Base-by-base conservation (phyloP, 495 filamentous ascomycete genomes). In the Bathelium albidoporum region DNA sequence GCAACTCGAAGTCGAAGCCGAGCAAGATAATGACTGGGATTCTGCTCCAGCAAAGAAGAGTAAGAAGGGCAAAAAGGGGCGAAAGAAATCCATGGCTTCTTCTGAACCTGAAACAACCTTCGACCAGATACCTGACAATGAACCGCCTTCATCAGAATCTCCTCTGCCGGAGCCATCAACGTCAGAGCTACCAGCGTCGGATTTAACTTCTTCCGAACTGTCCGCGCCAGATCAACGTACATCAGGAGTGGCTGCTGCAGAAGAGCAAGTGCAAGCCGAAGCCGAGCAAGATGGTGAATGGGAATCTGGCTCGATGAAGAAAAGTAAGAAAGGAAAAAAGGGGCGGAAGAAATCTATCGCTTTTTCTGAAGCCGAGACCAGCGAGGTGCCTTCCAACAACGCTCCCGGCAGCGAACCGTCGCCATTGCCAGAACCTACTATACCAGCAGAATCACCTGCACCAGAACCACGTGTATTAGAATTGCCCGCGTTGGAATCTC, bases 291-390 rank as follows among this genome's bases (percentile, higher is more conserved):
- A 58, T 2, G 31, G 52, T 9, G 36, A 60, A 1, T 64, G 44
- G 24, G 60, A 22, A 60, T n/a, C 34, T 11, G 45, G n/a, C 28
- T 58, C 28, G 39, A 41, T 31, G 66, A 76, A 79, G 62, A 70
- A 65, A 62, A 74, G 77, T 67, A 80, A 80, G 70, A 79, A 77
- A 62, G 69, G 67, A 24, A 78, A 78, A n/a, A n/a, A n/a, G n/a
- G n/a, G n/a, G n/a, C n/a, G n/a, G 63, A 68, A 62, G 29, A 61
- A 61, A 26, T 31, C 58, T 3, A 11, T 55, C n/a, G 7, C 66
- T 10, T 55, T 74, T 11, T 70, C 70, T 29, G 36, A 41, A 41
- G 7, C 7, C 16, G 36, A 16, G 16, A 7, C n/a, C 7, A 55
- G 7, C 26, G 49, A 55, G 49, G n/a, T 9, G n/a, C 26, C 49